Evolutionary conservation across 2,329 filamentous ascomycete genomes (phyloP).

Genomic region (Penicillium sp.): DNA sequence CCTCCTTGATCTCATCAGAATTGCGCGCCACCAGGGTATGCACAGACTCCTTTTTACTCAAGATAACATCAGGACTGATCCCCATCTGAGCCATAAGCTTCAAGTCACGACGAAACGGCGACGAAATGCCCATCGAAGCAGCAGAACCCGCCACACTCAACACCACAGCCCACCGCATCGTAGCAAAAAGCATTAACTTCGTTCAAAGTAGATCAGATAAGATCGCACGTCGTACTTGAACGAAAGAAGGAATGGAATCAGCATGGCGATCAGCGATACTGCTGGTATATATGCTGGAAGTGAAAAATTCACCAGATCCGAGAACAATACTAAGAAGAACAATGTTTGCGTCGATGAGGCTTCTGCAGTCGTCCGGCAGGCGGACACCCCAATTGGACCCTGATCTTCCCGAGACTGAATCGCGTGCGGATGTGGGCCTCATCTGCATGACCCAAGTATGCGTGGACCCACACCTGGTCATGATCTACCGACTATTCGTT

Average conservation of each 20-base stretch:
- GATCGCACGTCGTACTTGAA: neutral
- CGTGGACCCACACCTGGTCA: neutral
- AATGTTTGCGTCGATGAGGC: conserved; percentile 6
- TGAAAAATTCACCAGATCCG: neutral
- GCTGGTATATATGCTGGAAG: conserved; percentile 1
- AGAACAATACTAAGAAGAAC: conserved; percentile 3
- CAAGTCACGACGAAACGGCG: conserved; percentile 11
- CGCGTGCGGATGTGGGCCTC: neutral
- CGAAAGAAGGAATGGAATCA: neutral
- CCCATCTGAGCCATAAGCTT: conserved; percentile 20
- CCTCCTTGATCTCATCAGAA: neutral
- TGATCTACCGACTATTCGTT: neutral
- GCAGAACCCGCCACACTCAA: neutral
- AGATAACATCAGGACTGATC: conserved; percentile 12
- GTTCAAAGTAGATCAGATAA: neutral
- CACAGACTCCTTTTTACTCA: conserved; percentile 4
- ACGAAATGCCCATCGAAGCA: neutral
- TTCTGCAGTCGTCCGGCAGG: neutral
- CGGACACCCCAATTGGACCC: neutral
- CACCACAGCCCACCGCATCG: neutral
- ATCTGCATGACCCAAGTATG: neutral
- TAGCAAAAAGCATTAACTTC: neutral
- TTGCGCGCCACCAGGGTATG: conserved; percentile 1
- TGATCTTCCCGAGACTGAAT: neutral
- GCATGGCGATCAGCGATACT: neutral